Percentiles rank a stretch among this genome's conserved stretches.
These are phyloP conservation scores for Hyaloscypha variabilis DNA, from an alignment of 495 filamentous ascomycete genomes.

Conservation along the genomic window DNA sequence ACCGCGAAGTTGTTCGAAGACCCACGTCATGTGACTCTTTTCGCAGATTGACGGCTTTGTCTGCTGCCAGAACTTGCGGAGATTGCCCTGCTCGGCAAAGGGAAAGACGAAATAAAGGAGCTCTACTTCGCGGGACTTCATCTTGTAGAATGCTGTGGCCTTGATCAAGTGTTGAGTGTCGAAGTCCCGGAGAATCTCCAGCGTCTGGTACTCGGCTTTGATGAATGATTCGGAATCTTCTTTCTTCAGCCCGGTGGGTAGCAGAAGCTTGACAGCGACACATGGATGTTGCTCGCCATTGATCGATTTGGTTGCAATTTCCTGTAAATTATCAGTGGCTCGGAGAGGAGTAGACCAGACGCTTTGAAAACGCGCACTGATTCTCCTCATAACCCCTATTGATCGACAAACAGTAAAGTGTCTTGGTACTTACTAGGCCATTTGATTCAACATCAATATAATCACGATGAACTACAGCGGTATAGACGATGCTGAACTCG, in stretches of 20 bases:
- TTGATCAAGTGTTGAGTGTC: constrained; percentile 19
- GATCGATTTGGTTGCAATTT: constrained; percentile 3
- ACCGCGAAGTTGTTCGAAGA: constrained; percentile 28
- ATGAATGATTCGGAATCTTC: neutral
- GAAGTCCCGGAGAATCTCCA: constrained; percentile 13
- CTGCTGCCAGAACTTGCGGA: constrained; percentile 20
- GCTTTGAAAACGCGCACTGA: neutral
- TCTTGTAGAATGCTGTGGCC: constrained; percentile 22
- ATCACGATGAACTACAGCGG: neutral
- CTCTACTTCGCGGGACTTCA: constrained; percentile 15
- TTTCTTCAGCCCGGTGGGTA: constrained; percentile 16
- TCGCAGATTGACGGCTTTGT: constrained; percentile 2
- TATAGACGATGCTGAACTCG: constrained; percentile 17
- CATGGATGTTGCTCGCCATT: constrained; percentile 1
- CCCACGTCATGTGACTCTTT: constrained; percentile 20
- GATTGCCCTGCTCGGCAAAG: constrained; percentile 25
- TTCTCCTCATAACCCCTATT: constrained; percentile 9
- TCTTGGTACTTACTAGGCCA: constrained; percentile 10
- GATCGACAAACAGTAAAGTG: constrained; percentile 6
- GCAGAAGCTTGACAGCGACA: constrained; percentile 10
- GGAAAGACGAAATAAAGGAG: constrained; percentile 26
- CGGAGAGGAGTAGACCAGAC: neutral
- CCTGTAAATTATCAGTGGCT: constrained; percentile 4
- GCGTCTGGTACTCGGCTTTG: constrained; percentile 5
- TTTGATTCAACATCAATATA: constrained; percentile 6